These are phyloP conservation scores for Zoysia matrella DNA, from an alignment of 202 grass and related monocot genomes.

Conservation along the genomic window DNA sequence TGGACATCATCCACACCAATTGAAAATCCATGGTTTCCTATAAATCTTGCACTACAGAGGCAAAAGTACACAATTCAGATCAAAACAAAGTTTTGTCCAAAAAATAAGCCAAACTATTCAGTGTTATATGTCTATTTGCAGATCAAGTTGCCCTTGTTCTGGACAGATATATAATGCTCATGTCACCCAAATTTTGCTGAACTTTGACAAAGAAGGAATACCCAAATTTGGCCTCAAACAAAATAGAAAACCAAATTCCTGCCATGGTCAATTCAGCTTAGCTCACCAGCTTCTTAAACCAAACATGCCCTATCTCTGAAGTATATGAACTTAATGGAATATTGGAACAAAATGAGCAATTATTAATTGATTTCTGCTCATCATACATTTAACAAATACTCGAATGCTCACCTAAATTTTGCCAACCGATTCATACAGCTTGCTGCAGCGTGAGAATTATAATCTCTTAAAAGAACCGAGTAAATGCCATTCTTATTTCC, in stretches of 20 bases:
- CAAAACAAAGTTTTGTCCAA: slow-evolving; percentile 21
- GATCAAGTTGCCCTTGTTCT: background rate
- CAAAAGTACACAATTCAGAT: slow-evolving; percentile 14
- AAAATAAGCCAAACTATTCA: slow-evolving; percentile 21
- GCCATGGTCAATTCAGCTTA: background rate
- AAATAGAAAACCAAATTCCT: background rate
- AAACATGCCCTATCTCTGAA: background rate
- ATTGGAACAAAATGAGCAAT: background rate
- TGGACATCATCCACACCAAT: slow-evolving; percentile 96
- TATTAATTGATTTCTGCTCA: slow-evolving; percentile 1
- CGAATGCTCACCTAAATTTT: slow-evolving; percentile 77
- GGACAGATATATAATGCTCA: background rate
- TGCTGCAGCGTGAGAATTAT: slow-evolving; percentile 97
- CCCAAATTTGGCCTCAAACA: background rate
- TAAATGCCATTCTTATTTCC: slow-evolving; percentile 89
- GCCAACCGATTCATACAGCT: slow-evolving; percentile 99
- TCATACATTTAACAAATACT: slow-evolving; percentile 21
- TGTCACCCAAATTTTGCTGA: background rate
- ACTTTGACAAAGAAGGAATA: background rate
- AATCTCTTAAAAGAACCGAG: slow-evolving; percentile 93
- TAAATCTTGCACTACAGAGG: slow-evolving; percentile 88
- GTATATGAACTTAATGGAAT: background rate
- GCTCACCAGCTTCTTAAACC: background rate
- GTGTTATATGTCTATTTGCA: background rate
- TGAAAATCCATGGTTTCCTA: slow-evolving; percentile 98